Conservation (phyloP, 495 filamentous ascomycete species). For the Ramalina intermedia region DNA sequence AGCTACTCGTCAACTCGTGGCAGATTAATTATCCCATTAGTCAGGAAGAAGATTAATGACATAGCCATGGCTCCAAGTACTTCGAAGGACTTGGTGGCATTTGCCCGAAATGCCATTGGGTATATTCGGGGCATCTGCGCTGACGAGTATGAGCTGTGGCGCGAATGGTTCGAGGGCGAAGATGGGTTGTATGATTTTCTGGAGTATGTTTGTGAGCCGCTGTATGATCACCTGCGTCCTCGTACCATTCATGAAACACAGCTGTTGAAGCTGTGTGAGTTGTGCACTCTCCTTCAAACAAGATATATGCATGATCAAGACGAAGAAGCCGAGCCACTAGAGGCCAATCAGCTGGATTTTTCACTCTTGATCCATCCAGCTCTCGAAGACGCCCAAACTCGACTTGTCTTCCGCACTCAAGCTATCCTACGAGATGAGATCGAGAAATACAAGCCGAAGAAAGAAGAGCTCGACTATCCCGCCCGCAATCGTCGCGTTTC, state of each 20-base stretch:
- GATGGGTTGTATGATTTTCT: conserved; percentile 56
- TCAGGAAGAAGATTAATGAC: conserved; percentile 47
- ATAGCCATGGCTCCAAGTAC: conserved; percentile 50
- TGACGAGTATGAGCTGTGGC: conserved; percentile 63
- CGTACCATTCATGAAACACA: conserved; percentile 56
- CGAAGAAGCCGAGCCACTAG: conserved; percentile 46
- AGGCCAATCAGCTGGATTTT: conserved; percentile 49
- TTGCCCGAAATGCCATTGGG: conserved; percentile 54
- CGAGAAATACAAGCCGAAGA: conserved; percentile 51
- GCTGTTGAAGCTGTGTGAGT: conserved; percentile 62
- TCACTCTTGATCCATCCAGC: conserved; percentile 49
- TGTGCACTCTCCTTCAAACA: conserved; percentile 71
- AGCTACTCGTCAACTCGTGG: conserved; percentile 46
- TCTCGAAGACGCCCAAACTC: conserved; percentile 60
- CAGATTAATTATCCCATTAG: conserved; percentile 44
- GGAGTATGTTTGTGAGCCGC: conserved; percentile 56
- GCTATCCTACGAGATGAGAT: conserved; percentile 54
- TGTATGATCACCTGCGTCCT: conserved; percentile 60
- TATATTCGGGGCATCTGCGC: conserved; percentile 56
- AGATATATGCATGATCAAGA: conserved; percentile 62
- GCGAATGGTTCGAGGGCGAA: conserved; percentile 60
- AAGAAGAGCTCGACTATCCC: conserved; percentile 56
- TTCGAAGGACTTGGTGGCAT: conserved; percentile 53
- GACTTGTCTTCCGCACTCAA: conserved; percentile 57
- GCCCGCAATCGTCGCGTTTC: conserved; percentile 33